Base-by-base conservation (phyloP, 805 yeast genomes). In the Saccharomycopsis sp. region DNA sequence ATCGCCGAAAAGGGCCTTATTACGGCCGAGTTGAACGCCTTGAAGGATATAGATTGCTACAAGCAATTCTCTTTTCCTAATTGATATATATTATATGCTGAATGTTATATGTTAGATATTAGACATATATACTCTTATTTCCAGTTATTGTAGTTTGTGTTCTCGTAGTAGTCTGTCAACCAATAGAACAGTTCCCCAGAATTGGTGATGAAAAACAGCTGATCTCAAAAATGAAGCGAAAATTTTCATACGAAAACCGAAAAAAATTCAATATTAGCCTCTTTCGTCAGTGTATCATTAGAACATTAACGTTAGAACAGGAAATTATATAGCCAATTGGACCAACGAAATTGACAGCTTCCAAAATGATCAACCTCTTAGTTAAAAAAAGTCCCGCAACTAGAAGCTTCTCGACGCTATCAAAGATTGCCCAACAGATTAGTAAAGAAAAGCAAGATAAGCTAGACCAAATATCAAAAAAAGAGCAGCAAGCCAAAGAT, bases 21-120 rank as follows among this genome's bases (percentile, higher is more conserved):
- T 15, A 58, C 47, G 53, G 34, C 1, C 2, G 59, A 58, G 47
- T 34, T 60, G 20, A 53, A 47, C 15, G 42, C 9, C 3, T 50
- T 60, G 19, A 56, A 57, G 35, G 51, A 60, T 2, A 17, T 23
- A 8, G 56, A 60, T 38, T 56, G 41, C 1, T 60, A 60, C 25
- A 15, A 53, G 22, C 49, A 17, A 19, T 44, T 44, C 49, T 5
- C 3, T 5, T 44, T 44, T 19, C 49, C 49, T 5, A 44, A 5
- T 17, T 44, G 12, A 17, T 17, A 29, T 29, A 12, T 5, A 7
- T 12, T 29, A 7, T 29, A 29, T 29, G 12, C n/a, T n/a, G n/a
- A n/a, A n/a, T n/a, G n/a, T n/a, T n/a, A n/a, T n/a, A n/a, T n/a
- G n/a, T n/a, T n/a, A n/a, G n/a, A n/a, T n/a, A n/a, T n/a, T n/a